A percentile compares a stretch with the other conserved stretches of the same genome.
phyloP scores from a whole-genome alignment of 192 early-diverging fungal genomes.

The Coemansia sp. region DNA sequence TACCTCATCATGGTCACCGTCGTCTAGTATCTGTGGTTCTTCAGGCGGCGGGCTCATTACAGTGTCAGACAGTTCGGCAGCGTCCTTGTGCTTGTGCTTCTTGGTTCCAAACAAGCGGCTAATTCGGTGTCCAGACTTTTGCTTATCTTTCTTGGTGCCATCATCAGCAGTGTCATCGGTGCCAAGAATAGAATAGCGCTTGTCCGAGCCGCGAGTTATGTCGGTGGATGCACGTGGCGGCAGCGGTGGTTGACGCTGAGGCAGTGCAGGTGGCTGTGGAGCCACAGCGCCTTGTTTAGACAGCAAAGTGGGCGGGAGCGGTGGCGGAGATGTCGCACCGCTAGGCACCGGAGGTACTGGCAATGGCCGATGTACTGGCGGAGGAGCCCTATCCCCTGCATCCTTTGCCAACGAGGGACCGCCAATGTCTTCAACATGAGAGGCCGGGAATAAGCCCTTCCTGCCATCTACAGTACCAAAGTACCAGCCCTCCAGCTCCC shows the following conservation, averaged over 20 bases:
- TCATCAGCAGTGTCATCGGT: conserved; percentile 29
- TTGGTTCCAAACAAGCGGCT: conserved; percentile 51
- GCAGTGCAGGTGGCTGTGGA: conserved; percentile 41
- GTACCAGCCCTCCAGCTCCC: conserved; percentile 69
- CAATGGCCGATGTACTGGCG: conserved; percentile 35
- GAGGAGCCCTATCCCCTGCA: neutral
- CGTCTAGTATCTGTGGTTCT: neutral
- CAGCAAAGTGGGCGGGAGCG: conserved; percentile 6
- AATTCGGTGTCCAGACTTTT: conserved; percentile 48
- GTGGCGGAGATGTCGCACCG: conserved; percentile 19
- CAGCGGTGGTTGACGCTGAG: conserved; percentile 21
- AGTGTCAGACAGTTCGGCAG: neutral
- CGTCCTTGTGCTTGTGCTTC: conserved; percentile 48
- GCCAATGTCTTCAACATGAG: neutral
- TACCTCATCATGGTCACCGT: conserved; percentile 29
- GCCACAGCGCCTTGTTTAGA: conserved; percentile 19
- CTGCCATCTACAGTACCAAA: conserved; percentile 68
- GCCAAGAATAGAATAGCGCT: conserved; percentile 10
- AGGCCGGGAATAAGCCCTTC: conserved; percentile 60
- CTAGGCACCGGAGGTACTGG: conserved; percentile 29
- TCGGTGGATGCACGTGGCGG: conserved; percentile 18
- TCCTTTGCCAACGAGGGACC: neutral
- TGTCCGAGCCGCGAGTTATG: neutral
- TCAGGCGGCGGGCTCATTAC: conserved; percentile 3
- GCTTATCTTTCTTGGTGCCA: conserved; percentile 40